A percentile compares a stretch with the other conserved stretches of the same genome.
These are phyloP conservation scores for Fomitopsis schrenkii DNA, from an alignment of 1,284 basidiomycete species.

Conservation along the genomic window DNA sequence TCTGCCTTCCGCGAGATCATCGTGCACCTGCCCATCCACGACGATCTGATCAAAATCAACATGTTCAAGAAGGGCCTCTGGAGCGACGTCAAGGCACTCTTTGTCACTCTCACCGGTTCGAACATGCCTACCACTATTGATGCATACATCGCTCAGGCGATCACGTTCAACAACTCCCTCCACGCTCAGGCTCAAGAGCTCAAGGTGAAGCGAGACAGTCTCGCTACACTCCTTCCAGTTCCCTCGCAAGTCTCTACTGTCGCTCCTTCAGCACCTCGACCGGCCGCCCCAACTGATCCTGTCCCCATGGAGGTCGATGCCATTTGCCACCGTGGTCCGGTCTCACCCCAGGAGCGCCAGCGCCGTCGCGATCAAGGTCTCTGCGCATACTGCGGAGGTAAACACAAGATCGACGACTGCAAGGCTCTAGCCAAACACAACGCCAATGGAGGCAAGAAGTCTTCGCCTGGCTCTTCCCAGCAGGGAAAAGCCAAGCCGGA, in stretches of 20 bases:
- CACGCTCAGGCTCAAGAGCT: slow-evolving; percentile 1
- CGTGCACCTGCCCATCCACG: too few species aligned
- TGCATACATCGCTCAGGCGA: slow-evolving; percentile 3
- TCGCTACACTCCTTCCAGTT: background rate
- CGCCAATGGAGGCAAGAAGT: too few species aligned
- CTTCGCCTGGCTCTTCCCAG: slow-evolving; percentile 6
- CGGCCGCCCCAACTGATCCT: background rate
- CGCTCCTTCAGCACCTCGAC: background rate
- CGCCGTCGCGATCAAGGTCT: slow-evolving; percentile 16
- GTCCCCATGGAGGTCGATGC: slow-evolving; percentile 14
- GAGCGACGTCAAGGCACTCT: too few species aligned
- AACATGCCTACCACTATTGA: slow-evolving; percentile 4
- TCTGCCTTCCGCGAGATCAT: background rate
- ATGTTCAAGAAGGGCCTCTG: too few species aligned
- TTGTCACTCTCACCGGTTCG: too few species aligned
- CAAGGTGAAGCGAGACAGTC: background rate
- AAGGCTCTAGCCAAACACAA: slow-evolving; percentile 19
- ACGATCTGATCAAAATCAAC: too few species aligned
- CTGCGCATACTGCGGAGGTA: slow-evolving; percentile 28
- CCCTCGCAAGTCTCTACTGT: too few species aligned
- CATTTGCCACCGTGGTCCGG: background rate
- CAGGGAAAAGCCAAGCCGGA: slow-evolving; percentile 32
- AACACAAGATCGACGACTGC: slow-evolving; percentile 23
- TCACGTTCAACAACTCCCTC: slow-evolving; percentile 8
- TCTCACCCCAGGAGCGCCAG: slow-evolving; percentile 19